Evolutionary conservation across 2,329 filamentous ascomycete genomes (phyloP).

Genomic region (Fusarium virguliforme): DNA sequence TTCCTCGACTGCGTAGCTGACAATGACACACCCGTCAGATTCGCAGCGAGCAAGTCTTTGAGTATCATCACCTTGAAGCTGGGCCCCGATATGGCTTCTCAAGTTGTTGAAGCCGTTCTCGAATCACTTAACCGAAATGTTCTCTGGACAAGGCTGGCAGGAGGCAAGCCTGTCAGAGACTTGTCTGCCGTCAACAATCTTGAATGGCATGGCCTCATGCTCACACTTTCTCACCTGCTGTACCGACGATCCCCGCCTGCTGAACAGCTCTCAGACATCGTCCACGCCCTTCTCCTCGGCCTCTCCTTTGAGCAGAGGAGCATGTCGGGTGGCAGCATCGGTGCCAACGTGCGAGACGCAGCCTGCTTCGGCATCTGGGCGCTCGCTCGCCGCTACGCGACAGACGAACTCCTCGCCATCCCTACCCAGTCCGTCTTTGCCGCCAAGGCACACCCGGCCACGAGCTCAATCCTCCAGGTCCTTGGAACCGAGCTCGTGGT

Average conservation of each 20-base stretch:
- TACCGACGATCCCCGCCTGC: conserved; percentile 87
- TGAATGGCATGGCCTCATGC: conserved; percentile 92
- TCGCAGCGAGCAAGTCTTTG: conserved; percentile 93
- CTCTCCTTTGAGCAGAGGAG: conserved; percentile 91
- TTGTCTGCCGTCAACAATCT: conserved; percentile 84
- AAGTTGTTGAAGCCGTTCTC: conserved; percentile 90
- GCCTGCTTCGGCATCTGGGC: conserved; percentile 98
- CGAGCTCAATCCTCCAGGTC: conserved; percentile 76
- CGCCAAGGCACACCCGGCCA: conserved; percentile 56
- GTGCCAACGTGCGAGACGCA: conserved; percentile 93
- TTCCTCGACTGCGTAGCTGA: conserved; percentile 85
- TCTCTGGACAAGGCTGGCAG: conserved; percentile 64
- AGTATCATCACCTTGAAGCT: conserved; percentile 89
- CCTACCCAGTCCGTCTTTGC: conserved; percentile 64
- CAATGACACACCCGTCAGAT: conserved; percentile 90
- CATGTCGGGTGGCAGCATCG: conserved; percentile 86
- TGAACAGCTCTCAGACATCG: conserved; percentile 78
- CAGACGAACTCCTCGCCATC: conserved; percentile 80
- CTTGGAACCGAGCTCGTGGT: conserved; percentile 87
- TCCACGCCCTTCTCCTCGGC: conserved; percentile 83
- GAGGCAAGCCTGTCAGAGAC: conserved; percentile 65
- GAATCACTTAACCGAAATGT: conserved; percentile 76
- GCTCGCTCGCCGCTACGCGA: conserved; percentile 88
- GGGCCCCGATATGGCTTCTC: conserved; percentile 83
- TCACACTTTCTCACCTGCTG: conserved; percentile 88